Percentiles rank a stretch among this genome's conserved stretches.
Evolutionary conservation across 345 rosid species (phyloP).

Genomic region (Bruguiera parviflora): DNA sequence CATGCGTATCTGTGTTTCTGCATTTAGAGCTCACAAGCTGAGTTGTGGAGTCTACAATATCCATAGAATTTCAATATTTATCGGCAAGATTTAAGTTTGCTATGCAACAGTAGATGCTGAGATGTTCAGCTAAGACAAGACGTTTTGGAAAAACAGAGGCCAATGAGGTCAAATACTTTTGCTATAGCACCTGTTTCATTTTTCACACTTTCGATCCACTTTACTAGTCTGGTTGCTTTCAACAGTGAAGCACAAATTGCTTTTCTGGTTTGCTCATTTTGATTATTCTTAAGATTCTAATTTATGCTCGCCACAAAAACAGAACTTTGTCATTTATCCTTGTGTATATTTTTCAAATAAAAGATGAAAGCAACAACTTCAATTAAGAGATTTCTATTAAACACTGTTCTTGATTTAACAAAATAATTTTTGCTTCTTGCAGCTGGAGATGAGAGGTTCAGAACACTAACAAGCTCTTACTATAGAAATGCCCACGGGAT

Average conservation of each 20-base stretch:
- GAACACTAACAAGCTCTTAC: conserved; percentile 89
- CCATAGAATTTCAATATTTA: not conserved
- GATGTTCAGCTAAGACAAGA: not conserved
- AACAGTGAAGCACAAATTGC: no score
- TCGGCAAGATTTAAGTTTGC: not conserved
- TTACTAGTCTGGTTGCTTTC: no score
- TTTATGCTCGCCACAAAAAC: not conserved
- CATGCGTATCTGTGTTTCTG: not conserved
- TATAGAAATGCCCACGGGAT: conserved; percentile 95
- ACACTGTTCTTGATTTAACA: conserved; percentile 2
- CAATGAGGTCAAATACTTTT: no score
- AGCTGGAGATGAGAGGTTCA: conserved; percentile 98
- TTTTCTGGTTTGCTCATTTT: no score
- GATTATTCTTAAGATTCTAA: not conserved
- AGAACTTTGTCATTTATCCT: no score
- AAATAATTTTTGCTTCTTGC: conserved; percentile 28
- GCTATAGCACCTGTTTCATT: no score
- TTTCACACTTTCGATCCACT: no score
- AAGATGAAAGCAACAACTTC: not conserved
- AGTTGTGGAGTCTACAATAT: conserved; percentile 1
- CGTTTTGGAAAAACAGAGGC: not conserved
- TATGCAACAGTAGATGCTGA: conserved; percentile 15
- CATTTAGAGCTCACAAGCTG: not conserved
- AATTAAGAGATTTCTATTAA: not conserved
- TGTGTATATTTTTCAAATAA: not conserved